phyloP scores from a whole-genome alignment of 257 asterid species.

The Verbascum thapsus region DNA sequence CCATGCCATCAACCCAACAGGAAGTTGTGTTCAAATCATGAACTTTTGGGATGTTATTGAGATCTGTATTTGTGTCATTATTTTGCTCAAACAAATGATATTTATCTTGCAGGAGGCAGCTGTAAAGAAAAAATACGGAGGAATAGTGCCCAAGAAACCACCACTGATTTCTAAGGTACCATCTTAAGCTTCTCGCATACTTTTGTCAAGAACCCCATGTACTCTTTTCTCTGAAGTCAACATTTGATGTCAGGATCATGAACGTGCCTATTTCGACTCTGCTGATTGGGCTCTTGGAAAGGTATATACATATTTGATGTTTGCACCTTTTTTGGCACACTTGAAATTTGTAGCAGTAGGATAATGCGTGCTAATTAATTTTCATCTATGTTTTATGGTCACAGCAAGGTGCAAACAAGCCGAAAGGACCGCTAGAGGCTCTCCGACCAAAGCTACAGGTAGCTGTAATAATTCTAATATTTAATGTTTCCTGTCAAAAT shows the following conservation, averaged over 20 bases:
- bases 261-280: slow-evolving; percentile 98
- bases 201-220: not conserved
- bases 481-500: not conserved
- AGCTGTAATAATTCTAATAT: slow-evolving; percentile 5
- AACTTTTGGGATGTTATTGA: slow-evolving; percentile 25
- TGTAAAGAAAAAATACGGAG: slow-evolving; percentile 91
- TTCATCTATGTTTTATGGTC: slow-evolving; percentile 29
- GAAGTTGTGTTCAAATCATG: slow-evolving; percentile 55
- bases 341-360: not conserved
- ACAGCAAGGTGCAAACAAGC: slow-evolving; percentile 97
- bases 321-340: slow-evolving; percentile 11
- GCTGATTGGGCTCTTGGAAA: slow-evolving; percentile 99
- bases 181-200: slow-evolving; percentile 7
- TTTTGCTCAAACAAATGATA: slow-evolving; percentile 1
- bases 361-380: too few relatives aligned
- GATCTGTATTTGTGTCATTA: slow-evolving; percentile 5
- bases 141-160: slow-evolving; percentile 86
- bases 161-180: slow-evolving; percentile 95
- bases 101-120: slow-evolving; percentile 59
- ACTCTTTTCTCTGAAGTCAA: slow-evolving; percentile 12
- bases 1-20: slow-evolving; percentile 64
- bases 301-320: slow-evolving; percentile 50
- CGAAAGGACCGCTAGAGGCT: slow-evolving; percentile 98
- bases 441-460: slow-evolving; percentile 99
- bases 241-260: slow-evolving; percentile 75